phyloP scores from a whole-genome alignment of 1,284 basidiomycete genomes.

The Ceratobasidium sp. region DNA sequence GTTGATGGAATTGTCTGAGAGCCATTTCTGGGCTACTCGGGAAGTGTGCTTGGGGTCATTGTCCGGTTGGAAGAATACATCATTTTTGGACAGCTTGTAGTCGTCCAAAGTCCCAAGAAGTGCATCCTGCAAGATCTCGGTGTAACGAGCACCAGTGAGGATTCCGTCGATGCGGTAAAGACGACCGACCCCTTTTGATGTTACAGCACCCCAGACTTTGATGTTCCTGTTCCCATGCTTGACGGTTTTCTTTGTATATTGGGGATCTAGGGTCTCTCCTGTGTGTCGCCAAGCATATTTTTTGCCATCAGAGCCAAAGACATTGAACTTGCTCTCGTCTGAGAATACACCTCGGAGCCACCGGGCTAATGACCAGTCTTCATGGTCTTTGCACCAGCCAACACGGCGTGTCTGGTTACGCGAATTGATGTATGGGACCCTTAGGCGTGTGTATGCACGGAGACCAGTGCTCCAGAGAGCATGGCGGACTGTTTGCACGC shows the following conservation, averaged over 20 bases:
- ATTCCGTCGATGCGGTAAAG: slow-evolving; percentile 51
- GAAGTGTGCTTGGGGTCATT: slow-evolving; percentile 18
- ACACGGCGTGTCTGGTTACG: background rate
- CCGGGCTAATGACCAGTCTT: background rate
- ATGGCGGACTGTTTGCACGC: background rate
- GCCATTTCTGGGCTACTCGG: background rate
- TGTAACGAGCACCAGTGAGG: background rate
- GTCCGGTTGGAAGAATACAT: slow-evolving; percentile 13
- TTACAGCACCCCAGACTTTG: slow-evolving; percentile 13
- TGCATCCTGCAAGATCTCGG: background rate
- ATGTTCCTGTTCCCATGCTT: slow-evolving; percentile 12
- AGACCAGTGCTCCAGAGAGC: slow-evolving; percentile 1
- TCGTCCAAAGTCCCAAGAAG: slow-evolving; percentile 15
- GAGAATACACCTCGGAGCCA: slow-evolving; percentile 40
- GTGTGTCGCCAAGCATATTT: background rate
- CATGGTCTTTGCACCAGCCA: slow-evolving; percentile 14
- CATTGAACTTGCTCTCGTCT: slow-evolving; percentile 26
- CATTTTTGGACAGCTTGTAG: background rate
- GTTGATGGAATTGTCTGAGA: background rate
- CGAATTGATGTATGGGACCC: slow-evolving; percentile 13
- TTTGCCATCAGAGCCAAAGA: slow-evolving; percentile 23
- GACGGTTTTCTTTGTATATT: background rate
- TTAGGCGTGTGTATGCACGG: background rate
- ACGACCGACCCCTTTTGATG: slow-evolving; percentile 51
- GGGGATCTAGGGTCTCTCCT: background rate